Evolutionary conservation across 2,329 filamentous ascomycete genomes (phyloP).

Genomic region (Lomentospora prolificans): DNA sequence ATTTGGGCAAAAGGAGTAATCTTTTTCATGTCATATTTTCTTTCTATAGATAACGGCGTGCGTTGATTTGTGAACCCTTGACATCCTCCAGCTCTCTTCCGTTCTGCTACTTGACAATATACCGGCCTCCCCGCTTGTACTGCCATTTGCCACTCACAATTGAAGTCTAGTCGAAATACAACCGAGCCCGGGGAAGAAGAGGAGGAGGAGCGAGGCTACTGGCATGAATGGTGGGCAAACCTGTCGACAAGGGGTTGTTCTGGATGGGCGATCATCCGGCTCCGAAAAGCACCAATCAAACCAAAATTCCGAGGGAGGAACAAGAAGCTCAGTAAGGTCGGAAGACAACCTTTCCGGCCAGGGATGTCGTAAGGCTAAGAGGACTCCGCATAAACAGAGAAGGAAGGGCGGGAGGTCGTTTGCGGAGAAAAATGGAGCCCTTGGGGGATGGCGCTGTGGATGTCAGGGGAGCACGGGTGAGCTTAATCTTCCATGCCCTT

Average conservation of each 20-base stretch:
- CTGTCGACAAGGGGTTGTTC: background rate
- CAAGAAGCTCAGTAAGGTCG: background rate
- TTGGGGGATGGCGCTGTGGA: background rate
- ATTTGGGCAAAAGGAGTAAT: conserved; percentile 8
- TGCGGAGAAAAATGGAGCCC: background rate
- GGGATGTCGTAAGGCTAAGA: background rate
- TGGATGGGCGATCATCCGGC: background rate
- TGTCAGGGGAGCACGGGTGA: background rate
- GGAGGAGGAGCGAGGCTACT: background rate
- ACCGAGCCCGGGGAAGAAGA: background rate
- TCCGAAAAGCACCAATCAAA: background rate
- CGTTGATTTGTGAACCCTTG: conserved; percentile 2
- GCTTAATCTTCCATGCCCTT: background rate
- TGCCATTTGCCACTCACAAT: background rate
- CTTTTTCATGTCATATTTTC: conserved; percentile 3
- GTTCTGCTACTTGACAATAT: background rate
- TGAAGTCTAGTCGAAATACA: too few relatives aligned
- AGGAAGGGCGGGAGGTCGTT: too few relatives aligned
- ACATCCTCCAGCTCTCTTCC: background rate
- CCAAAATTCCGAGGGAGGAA: background rate
- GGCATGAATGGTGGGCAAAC: too few relatives aligned
- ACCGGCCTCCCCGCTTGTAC: background rate
- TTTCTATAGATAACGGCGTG: conserved; percentile 5
- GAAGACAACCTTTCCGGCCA: background rate
- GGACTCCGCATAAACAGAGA: too few relatives aligned